Evolutionary conservation across 1,284 basidiomycete species (phyloP).

Genomic region (Irpex rosettiformis): DNA sequence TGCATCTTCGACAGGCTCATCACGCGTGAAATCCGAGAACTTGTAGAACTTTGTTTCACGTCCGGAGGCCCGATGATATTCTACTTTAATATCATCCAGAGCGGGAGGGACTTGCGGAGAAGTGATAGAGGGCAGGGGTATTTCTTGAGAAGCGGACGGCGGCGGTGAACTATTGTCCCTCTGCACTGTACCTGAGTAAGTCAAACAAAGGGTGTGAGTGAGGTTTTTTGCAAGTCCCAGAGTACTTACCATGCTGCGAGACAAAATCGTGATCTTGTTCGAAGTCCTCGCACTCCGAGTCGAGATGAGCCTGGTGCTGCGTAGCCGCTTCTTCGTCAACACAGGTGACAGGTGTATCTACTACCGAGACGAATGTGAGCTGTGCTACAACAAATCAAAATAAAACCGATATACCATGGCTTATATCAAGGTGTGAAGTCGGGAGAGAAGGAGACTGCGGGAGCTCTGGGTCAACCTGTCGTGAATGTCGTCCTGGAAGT

Average conservation of each 20-base stretch:
- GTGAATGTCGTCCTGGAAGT: background rate
- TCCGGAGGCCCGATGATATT: slow-evolving; percentile 12
- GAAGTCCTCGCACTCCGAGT: too few relatives aligned
- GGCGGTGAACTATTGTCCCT: background rate
- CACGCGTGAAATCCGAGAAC: background rate
- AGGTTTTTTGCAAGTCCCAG: too few relatives aligned
- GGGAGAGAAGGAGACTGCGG: background rate
- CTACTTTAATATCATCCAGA: slow-evolving; percentile 12
- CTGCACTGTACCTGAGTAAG: too few relatives aligned
- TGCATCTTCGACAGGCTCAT: background rate
- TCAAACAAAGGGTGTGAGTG: too few relatives aligned
- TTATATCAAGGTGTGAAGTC: background rate
- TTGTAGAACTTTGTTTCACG: background rate
- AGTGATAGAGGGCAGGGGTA: background rate
- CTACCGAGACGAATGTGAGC: too few relatives aligned
- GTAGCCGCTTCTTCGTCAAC: too few relatives aligned
- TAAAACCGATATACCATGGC: background rate
- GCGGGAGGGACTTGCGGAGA: background rate
- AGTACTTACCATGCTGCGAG: too few relatives aligned
- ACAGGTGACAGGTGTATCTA: too few relatives aligned
- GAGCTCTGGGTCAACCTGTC: background rate
- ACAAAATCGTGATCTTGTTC: too few relatives aligned
- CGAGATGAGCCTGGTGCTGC: too few relatives aligned
- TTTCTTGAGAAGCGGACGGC: background rate
- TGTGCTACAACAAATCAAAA: background rate